Evolutionary conservation across 176 grass and related monocot genomes (phyloP).

Genomic region (Carex littledalei): DNA sequence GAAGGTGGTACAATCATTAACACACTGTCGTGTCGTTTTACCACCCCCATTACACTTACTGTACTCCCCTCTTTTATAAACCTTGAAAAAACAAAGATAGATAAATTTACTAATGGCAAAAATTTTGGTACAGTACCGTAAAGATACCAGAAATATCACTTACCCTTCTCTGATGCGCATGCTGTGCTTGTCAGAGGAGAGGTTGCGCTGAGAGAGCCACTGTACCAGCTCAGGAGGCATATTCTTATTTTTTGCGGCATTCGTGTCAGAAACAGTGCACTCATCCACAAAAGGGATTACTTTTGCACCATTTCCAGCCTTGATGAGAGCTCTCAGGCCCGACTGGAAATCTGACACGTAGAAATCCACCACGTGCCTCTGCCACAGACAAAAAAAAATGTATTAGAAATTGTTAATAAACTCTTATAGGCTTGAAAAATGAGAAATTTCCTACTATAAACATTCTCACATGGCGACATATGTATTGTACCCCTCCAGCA

Average conservation of each 20-base stretch:
- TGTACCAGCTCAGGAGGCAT: slow-evolving; percentile 75
- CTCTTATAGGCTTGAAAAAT: neutral
- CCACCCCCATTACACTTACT: slow-evolving; percentile 81
- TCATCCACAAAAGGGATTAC: slow-evolving; percentile 72
- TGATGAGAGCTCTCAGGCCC: slow-evolving; percentile 73
- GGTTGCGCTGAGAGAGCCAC: slow-evolving; percentile 68
- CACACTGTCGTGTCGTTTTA: slow-evolving; percentile 68
- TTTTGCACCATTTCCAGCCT: slow-evolving; percentile 60
- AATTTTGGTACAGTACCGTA: neutral
- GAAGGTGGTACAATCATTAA: slow-evolving; percentile 85
- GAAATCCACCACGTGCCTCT: slow-evolving; percentile 84
- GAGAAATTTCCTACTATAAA: neutral
- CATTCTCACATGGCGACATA: neutral
- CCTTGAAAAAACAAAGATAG: slow-evolving; percentile 10
- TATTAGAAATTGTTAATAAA: neutral
- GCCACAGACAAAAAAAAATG: slow-evolving; percentile 16
- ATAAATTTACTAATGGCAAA: neutral
- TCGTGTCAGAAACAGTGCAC: slow-evolving; percentile 58
- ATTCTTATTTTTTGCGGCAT: slow-evolving; percentile 56
- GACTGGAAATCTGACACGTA: slow-evolving; percentile 97
- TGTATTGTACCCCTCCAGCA: neutral
- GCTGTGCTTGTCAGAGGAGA: slow-evolving; percentile 62
- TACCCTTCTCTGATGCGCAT: slow-evolving; percentile 99
- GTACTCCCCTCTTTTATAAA: slow-evolving; percentile 93
- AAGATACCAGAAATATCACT: neutral